Conservation (phyloP, 257 asterid species). For the Capsicum rhomboideum region DNA sequence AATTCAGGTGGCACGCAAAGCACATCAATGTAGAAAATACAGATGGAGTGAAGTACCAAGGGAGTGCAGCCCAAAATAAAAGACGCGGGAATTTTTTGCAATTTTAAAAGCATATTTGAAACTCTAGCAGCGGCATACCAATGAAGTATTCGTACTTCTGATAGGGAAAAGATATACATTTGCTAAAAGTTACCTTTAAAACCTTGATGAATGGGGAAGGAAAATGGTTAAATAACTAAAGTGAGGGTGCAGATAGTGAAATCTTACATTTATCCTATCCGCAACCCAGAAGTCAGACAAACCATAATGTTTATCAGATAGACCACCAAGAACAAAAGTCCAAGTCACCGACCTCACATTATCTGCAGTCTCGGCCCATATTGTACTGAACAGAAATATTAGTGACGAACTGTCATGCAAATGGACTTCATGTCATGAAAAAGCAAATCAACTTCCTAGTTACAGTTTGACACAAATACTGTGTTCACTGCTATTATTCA, state of each 20-base stretch:
- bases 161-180: background rate
- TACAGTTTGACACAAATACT: background rate
- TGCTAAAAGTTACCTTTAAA: background rate
- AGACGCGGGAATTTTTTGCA: background rate
- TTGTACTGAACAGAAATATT: constrained; percentile 64
- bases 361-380: constrained; percentile 89
- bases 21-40: background rate
- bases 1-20: background rate
- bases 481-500: background rate
- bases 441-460: background rate
- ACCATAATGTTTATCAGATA: constrained; percentile 67
- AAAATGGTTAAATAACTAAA: background rate
- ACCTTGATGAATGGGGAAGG: background rate
- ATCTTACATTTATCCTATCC: constrained; percentile 54
- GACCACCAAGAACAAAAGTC: constrained; percentile 72
- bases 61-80: constrained; percentile 6
- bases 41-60: background rate
- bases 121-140: background rate
- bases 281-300: constrained; percentile 73
- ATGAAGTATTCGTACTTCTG: background rate
- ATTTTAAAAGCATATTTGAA: background rate
- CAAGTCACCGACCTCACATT: constrained; percentile 90
- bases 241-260: background rate
- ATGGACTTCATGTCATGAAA: background rate
- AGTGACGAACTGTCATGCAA: background rate